These are phyloP conservation scores for Echites panduratus DNA, from an alignment of 257 asterid genomes.

Conservation along the genomic window DNA sequence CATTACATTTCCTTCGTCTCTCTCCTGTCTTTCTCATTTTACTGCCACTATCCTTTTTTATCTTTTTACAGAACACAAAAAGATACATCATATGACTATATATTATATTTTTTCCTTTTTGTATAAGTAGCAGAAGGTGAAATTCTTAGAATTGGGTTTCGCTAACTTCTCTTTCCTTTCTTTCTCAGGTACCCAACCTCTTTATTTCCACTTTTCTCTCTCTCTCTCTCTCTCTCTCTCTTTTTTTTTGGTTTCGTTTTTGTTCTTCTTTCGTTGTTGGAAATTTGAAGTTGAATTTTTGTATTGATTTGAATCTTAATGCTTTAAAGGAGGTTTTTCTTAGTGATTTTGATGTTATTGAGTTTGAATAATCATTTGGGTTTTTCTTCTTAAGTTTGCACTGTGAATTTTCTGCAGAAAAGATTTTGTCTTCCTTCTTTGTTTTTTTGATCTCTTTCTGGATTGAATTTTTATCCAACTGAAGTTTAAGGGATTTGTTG, in stretches of 20 bases:
- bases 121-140: slow-evolving; percentile 8
- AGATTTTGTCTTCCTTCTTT: not conserved
- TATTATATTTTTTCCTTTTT: not conserved
- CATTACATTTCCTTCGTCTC: not conserved
- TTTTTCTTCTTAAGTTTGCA: not conserved
- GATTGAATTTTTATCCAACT: not conserved
- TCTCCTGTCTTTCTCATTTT: not conserved
- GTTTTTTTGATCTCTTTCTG: not conserved
- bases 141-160: slow-evolving; percentile 9
- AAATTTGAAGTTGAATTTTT: not conserved
- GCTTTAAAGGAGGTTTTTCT: not conserved
- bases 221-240: too few relatives aligned
- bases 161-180: slow-evolving; percentile 13
- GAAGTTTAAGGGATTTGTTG: slow-evolving; percentile 5
- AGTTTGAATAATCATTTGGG: not conserved
- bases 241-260: not conserved
- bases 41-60: not conserved
- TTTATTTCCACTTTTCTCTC: not conserved
- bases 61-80: slow-evolving; percentile 3
- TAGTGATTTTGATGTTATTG: not conserved
- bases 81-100: not conserved
- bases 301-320: not conserved
- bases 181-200: slow-evolving; percentile 21
- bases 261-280: not conserved
- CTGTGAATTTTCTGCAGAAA: not conserved